Evolutionary conservation across 2,329 filamentous ascomycete genomes (phyloP).

Genomic region (Aspergillus ochraceus): DNA sequence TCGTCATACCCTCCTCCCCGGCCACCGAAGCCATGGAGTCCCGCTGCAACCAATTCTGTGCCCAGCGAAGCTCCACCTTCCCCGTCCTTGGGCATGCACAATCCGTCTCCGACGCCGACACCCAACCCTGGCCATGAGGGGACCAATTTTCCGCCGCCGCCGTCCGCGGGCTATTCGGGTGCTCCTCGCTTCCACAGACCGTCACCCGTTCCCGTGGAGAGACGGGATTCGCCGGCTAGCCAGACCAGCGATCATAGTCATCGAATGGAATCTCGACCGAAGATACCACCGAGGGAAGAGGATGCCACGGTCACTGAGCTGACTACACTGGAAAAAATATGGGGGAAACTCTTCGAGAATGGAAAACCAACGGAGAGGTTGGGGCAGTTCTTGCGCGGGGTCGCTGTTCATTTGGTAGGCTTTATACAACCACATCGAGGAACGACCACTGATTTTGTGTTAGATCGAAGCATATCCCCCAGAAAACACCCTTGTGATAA

Average conservation of each 20-base stretch:
- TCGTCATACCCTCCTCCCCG: conserved; percentile 30
- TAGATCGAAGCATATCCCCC: conserved; percentile 71
- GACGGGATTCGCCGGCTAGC: conserved; percentile 36
- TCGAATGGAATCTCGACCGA: conserved; percentile 35
- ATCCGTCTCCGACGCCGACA: conserved; percentile 18
- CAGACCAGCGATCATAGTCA: conserved; percentile 34
- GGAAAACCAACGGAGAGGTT: conserved; percentile 68
- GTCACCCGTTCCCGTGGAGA: conserved; percentile 25
- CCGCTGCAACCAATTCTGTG: conserved; percentile 14
- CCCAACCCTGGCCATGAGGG: conserved; percentile 5
- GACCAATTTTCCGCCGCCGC: conserved; percentile 20
- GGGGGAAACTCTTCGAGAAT: conserved; percentile 72
- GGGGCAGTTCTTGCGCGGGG: conserved; percentile 68
- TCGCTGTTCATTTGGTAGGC: conserved; percentile 72
- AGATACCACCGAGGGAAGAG: conserved; percentile 37
- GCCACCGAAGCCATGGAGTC: conserved; percentile 24
- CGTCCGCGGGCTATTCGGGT: conserved; percentile 19
- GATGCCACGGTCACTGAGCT: conserved; percentile 48
- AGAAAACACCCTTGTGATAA: conserved; percentile 67
- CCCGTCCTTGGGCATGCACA: conserved; percentile 17
- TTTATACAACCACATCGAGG: neutral
- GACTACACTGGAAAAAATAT: conserved; percentile 68
- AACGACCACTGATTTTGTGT: conserved; percentile 12
- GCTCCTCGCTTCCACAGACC: conserved; percentile 23
- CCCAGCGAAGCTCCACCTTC: conserved; percentile 21